These are phyloP conservation scores for Tausonia pullulans DNA, from an alignment of 1,284 basidiomycete genomes.

Conservation along the genomic window DNA sequence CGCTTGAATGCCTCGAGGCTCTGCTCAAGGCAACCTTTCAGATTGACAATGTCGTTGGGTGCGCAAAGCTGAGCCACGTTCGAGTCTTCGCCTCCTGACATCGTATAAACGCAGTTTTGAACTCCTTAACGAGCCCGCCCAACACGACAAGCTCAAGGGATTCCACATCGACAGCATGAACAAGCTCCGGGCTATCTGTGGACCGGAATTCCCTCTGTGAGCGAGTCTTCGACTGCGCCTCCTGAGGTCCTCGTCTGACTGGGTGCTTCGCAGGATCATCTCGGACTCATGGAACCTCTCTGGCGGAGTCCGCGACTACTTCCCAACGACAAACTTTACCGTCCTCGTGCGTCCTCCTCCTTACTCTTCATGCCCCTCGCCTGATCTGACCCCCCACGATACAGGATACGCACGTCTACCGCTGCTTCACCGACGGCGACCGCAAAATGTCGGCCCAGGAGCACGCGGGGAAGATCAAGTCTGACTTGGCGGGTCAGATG, in stretches of 20 bases:
- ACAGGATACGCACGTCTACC: slow-evolving; percentile 73
- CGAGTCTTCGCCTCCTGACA: not conserved
- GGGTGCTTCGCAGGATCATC: slow-evolving; percentile 41
- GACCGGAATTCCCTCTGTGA: slow-evolving; percentile 46
- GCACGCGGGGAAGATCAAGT: slow-evolving; percentile 40
- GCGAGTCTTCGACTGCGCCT: not conserved
- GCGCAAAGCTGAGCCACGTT: not conserved
- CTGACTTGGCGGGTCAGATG: slow-evolving; percentile 21
- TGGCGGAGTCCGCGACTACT: slow-evolving; percentile 45
- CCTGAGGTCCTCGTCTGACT: not conserved
- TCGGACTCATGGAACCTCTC: slow-evolving; percentile 64
- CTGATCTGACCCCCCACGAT: not conserved
- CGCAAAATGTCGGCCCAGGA: slow-evolving; percentile 45
- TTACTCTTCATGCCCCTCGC: not conserved
- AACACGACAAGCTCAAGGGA: slow-evolving; percentile 41
- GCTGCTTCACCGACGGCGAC: slow-evolving; percentile 60
- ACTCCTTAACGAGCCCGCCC: slow-evolving; percentile 70
- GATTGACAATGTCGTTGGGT: slow-evolving; percentile 54
- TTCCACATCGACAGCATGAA: slow-evolving; percentile 58
- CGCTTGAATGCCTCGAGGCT: slow-evolving; percentile 41
- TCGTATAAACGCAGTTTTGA: slow-evolving; percentile 44
- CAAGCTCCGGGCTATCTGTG: slow-evolving; percentile 43
- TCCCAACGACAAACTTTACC: slow-evolving; percentile 43
- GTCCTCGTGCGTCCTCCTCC: slow-evolving; percentile 36
- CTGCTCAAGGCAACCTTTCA: slow-evolving; percentile 38